Base-by-base conservation (phyloP, 2,329 filamentous ascomycete species). In the Pleomassaria siparia region DNA sequence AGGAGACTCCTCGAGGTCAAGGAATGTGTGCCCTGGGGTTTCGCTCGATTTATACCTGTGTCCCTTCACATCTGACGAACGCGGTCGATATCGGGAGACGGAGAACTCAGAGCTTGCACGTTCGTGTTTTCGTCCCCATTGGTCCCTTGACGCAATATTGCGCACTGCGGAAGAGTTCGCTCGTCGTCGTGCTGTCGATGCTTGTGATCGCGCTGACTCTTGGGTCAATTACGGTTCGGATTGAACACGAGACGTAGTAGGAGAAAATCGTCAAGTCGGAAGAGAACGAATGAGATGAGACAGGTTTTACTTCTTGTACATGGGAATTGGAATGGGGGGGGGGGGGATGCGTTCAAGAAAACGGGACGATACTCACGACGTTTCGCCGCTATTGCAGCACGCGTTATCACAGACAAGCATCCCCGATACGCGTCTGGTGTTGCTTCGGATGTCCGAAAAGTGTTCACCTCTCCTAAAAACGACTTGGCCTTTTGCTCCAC, bases 351-450 rank as follows among this genome's bases (percentile, higher is more conserved):
- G n/a, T n/a, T n/a, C n/a, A n/a, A 48, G 28, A 44, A 39, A 33
- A 24, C 20, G 20, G 13, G 20, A 37, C 3, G 44, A 43, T 28
- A 78, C 83, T 78, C 74, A 92, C 89, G 86, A 76, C 81, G 80
- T 71, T 82, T 81, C 59, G 79, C 79, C 40, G 80, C 73, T 55
- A 94, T 81, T 29, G 91, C 83, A 29, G 84, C 83, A 62, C 84
- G 81, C 47, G 96, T 73, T 55, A 96, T 86, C 20, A 85, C 80
- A 41, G 86, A 86, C 35, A 97, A 79, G 65, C 88, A 91, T 60
- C 83, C 81, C 64, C 87, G 85, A 57, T 89, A 85, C 53, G 82
- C 86, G 59, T 91, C 87, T 4, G 87, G 82, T 26, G 81, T 82
- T 47, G 83, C 82, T 35, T 81, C 75, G 5, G 89, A 89, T 22